Evolutionary conservation across 352 stramenopile genomes (phyloP), one percentile per base, ranked within the genome.

Genomic region (Globisporangium nagaii): DNA sequence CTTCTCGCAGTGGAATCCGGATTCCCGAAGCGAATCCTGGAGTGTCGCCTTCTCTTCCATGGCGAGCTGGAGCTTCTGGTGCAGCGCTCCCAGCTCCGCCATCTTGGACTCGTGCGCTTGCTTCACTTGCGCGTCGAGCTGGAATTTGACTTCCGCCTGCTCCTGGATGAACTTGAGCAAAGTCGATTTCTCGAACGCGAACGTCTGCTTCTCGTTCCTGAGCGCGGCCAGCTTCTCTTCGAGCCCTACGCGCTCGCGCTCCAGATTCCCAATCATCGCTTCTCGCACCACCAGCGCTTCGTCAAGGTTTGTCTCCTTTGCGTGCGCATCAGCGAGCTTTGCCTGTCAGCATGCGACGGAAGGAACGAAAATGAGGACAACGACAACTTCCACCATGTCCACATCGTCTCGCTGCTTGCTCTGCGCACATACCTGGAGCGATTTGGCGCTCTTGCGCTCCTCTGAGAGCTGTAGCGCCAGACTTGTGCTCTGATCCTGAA

Each of bases 101-200:
- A 62, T 28, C n/a, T 74, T 67, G 1, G 70, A 62, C n/a, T 80
- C 65, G 37, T 86, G 73, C 12, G 74, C 50, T 8, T 72, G 67
- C 60, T 87, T 77, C 1, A 83, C 22, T 52, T 66, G 62, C 12
- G 73, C 71, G 13, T 92, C 77, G 9, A 85, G 28, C 19, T 77
- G 67, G 37, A 89, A 82, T 41, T 89, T 90, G 40, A 64, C 60
- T 52, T 89, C 76, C 1, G 79, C 79, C 53, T 90, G 79, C 30
- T 88, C 74, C 19, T 90, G 81, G 22, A 90, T 85, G 46, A 79
- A 90, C 44, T 84, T 83, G 51, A 92, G 65, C 32, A 92, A 55
- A 28, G 73, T 86, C 2, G 79, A 67, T 42, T 90, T 89, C 57
- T 92, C 82, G 27, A 79, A 85, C 13, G 72, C 74, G 13, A 69